These are phyloP conservation scores for Rossbeevera mucosa DNA, from an alignment of 768 basidiomycete species.

Conservation along the genomic window DNA sequence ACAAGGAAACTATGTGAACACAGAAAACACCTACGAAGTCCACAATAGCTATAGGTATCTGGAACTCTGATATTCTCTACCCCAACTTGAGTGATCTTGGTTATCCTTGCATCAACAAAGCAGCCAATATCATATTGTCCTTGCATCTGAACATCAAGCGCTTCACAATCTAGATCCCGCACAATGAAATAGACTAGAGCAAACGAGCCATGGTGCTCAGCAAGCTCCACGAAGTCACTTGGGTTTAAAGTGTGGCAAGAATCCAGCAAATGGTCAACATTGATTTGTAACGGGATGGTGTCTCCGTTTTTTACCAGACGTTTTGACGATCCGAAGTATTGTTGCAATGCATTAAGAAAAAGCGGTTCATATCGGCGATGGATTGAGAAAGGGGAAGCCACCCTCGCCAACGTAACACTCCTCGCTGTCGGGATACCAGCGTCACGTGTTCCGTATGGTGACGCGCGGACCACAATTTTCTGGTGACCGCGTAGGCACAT, in stretches of 20 bases:
- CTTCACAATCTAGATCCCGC: constrained; percentile 68
- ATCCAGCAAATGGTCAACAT: constrained; percentile 42
- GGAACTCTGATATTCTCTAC: constrained; percentile 64
- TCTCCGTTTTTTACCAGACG: constrained; percentile 71
- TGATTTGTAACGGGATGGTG: constrained; percentile 59
- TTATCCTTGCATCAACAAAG: constrained; percentile 69
- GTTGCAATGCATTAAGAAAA: constrained; percentile 57
- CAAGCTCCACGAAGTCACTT: constrained; percentile 1
- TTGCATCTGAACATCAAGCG: constrained; percentile 35
- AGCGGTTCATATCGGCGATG: constrained; percentile 59
- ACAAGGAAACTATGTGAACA: not conserved
- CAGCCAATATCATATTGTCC: constrained; percentile 73
- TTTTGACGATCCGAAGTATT: constrained; percentile 51
- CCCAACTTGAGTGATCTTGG: constrained; percentile 77
- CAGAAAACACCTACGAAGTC: constrained; percentile 41
- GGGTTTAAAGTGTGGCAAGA: constrained; percentile 7
- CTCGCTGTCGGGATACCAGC: constrained; percentile 66
- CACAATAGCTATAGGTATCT: constrained; percentile 44
- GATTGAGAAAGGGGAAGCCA: constrained; percentile 69
- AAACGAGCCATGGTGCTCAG: constrained; percentile 22
- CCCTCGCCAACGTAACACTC: constrained; percentile 70
- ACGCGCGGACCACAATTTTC: constrained; percentile 41
- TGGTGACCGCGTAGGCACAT: constrained; percentile 32
- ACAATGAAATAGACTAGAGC: constrained; percentile 72
- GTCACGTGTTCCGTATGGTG: constrained; percentile 55